phyloP scores from a whole-genome alignment of 2,329 filamentous ascomycete species.

The Fragosphaeria purpurea region DNA sequence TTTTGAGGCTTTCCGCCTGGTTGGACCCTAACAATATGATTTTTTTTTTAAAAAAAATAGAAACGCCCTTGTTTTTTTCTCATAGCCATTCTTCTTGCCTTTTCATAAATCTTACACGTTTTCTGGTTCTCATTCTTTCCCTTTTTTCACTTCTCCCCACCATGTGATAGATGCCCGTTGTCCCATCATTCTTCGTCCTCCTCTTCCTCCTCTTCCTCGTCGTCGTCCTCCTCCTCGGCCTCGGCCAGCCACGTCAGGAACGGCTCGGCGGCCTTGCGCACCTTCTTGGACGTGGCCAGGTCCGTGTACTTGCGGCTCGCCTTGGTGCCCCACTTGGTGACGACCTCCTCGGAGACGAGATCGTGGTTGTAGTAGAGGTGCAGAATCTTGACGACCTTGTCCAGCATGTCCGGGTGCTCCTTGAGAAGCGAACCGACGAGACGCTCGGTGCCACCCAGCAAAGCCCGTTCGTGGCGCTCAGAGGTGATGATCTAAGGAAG shows the following conservation, averaged over 20 bases:
- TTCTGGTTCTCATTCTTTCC: not conserved
- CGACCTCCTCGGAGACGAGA: slow-evolving; percentile 75
- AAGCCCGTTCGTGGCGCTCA: slow-evolving; percentile 89
- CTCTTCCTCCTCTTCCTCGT: slow-evolving; percentile 42
- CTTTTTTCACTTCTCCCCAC: not conserved
- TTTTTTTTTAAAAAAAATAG: too few species aligned
- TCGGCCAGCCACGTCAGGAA: slow-evolving; percentile 92
- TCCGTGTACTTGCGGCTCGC: slow-evolving; percentile 99
- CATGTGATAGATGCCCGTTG: too few species aligned
- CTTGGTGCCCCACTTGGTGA: slow-evolving; percentile 86
- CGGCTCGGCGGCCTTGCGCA: slow-evolving; percentile 85
- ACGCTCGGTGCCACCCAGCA: slow-evolving; percentile 90
- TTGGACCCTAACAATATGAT: too few species aligned
- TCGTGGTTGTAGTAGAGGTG: slow-evolving; percentile 87
- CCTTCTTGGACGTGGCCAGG: slow-evolving; percentile 79
- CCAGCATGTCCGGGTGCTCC: slow-evolving; percentile 67
- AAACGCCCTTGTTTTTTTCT: not conserved
- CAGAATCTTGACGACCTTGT: slow-evolving; percentile 73
- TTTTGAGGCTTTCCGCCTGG: not conserved
- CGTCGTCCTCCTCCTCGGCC: slow-evolving; percentile 59
- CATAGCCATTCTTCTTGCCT: not conserved
- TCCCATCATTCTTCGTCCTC: slow-evolving; percentile 34
- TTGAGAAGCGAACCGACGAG: slow-evolving; percentile 64
- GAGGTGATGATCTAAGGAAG: slow-evolving; percentile 61
- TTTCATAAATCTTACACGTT: not conserved